Evolutionary conservation across 495 filamentous ascomycete genomes (phyloP).

Genomic region (Aspergillus taichungensis): DNA sequence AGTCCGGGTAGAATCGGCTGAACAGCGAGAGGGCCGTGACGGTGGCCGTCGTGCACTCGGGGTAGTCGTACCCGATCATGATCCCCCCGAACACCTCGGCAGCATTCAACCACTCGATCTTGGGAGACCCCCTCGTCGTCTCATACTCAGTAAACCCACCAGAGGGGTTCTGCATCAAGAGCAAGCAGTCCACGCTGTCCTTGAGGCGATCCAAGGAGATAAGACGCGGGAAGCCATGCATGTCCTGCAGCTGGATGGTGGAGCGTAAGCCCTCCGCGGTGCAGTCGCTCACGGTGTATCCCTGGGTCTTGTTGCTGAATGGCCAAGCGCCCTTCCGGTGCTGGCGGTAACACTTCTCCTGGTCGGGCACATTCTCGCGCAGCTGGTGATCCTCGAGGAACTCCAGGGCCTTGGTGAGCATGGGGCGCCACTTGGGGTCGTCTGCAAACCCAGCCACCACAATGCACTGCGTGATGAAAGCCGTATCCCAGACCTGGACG

Average conservation of each 20-base stretch:
- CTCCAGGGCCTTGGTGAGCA: conserved; percentile 73
- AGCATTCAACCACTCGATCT: conserved; percentile 80
- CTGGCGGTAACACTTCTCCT: conserved; percentile 80
- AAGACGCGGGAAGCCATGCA: conserved; percentile 64
- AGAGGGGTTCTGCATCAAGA: conserved; percentile 84
- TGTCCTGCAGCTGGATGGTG: conserved; percentile 74
- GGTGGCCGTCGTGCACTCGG: conserved; percentile 92
- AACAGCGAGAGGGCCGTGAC: conserved; percentile 86
- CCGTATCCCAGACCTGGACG: conserved; percentile 93
- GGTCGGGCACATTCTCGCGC: conserved; percentile 70
- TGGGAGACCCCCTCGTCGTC: conserved; percentile 62
- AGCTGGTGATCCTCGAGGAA: conserved; percentile 92
- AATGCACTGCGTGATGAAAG: conserved; percentile 76
- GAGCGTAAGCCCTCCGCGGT: conserved; percentile 85
- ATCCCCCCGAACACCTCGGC: conserved; percentile 95
- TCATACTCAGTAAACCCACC: conserved; percentile 93
- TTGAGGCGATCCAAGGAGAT: conserved; percentile 67
- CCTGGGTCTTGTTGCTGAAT: conserved; percentile 85
- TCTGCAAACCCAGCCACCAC: conserved; percentile 69
- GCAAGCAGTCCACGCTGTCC: conserved; percentile 80
- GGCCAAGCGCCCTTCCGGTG: conserved; percentile 90
- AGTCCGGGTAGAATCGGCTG: conserved; percentile 67
- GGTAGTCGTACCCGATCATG: conserved; percentile 97
- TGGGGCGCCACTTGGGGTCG: conserved; percentile 68
- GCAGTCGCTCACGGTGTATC: conserved; percentile 93